Evolutionary conservation across 345 rosid species (phyloP).

Genomic region (Eucalyptus cloeziana): DNA sequence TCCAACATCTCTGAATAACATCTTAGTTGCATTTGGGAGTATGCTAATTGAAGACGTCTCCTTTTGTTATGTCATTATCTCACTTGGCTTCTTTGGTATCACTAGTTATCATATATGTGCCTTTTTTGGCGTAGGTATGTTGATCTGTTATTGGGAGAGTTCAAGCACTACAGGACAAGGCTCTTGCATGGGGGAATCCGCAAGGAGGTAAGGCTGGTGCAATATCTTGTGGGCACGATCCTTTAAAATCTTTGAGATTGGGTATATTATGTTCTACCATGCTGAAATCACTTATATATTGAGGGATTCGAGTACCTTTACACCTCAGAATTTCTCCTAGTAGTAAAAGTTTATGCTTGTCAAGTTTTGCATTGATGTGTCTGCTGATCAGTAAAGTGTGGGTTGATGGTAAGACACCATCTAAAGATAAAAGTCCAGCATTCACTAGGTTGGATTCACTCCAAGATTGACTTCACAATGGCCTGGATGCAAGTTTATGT

Average conservation of each 20-base stretch:
- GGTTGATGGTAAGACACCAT: background rate
- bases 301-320: background rate
- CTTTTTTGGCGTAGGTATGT: conserved; percentile 50
- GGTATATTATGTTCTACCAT: background rate
- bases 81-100: background rate
- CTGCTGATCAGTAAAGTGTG: background rate
- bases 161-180: conserved; percentile 90
- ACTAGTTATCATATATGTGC: background rate
- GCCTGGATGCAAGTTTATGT: background rate
- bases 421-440: background rate
- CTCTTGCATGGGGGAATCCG: conserved; percentile 82
- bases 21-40: background rate
- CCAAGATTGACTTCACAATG: background rate
- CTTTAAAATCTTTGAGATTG: background rate
- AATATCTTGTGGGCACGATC: background rate
- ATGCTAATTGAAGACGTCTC: background rate
- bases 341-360: background rate
- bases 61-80: background rate
- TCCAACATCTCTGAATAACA: background rate
- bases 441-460: background rate
- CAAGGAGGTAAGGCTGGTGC: conserved; percentile 54
- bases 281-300: background rate
- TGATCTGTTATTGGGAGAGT: conserved; percentile 92
- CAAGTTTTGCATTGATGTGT: background rate
- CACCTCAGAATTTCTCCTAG: background rate